Percentiles rank a stretch among this genome's conserved stretches.
These are phyloP conservation scores for Lenwebbia sp. DNA, from an alignment of 345 rosid genomes.

Conservation along the genomic window DNA sequence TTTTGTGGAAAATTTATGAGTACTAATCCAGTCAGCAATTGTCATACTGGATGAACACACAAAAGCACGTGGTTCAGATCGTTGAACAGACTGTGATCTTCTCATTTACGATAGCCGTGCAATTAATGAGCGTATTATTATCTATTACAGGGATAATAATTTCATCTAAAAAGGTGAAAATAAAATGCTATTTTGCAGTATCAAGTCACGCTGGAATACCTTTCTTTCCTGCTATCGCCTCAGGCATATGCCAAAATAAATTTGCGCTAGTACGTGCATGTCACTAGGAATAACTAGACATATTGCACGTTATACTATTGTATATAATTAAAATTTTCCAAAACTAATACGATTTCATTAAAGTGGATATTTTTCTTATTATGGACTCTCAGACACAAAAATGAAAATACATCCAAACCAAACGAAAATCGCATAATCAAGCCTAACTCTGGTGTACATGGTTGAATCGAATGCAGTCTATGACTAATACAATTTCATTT, in stretches of 20 bases:
- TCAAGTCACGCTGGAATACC: not conserved
- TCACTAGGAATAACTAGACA: not conserved
- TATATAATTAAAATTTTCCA: not conserved
- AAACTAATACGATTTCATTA: not conserved
- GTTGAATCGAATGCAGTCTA: not conserved
- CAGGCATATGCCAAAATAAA: not conserved
- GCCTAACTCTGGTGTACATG: not conserved
- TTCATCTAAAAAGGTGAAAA: not conserved
- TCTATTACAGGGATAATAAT: not conserved
- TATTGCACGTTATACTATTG: not conserved
- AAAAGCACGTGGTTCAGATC: not conserved
- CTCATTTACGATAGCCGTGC: not conserved
- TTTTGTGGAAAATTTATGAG: not conserved
- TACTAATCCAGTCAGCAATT: not conserved
- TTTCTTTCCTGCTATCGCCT: not conserved
- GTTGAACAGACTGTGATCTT: not conserved
- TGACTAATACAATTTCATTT: not conserved
- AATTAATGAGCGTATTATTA: not conserved
- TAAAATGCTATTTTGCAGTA: not conserved
- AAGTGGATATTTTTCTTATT: not conserved
- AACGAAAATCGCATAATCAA: not conserved
- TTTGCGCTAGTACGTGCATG: not conserved
- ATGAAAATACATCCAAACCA: not conserved
- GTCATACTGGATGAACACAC: not conserved
- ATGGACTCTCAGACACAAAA: not conserved